Base-by-base conservation (phyloP, 306 rosid species). In the Abrus pulchellus region DNA sequence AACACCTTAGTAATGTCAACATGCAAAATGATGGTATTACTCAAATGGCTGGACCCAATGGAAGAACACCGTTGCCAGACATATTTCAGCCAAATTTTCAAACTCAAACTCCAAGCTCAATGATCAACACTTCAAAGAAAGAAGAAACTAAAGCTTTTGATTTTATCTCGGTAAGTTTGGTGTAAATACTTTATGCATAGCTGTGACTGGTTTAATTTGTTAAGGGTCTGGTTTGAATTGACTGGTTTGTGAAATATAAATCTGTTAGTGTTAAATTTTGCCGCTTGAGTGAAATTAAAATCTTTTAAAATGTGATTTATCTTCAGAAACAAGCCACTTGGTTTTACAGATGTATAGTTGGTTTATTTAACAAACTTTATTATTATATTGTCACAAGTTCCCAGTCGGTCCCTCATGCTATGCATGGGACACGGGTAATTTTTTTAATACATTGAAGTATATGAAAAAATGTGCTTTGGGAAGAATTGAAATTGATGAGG, bases 141-240 rank as follows among this genome's bases (percentile, higher is more conserved):
- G 98, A 93, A 83, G 99, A 96, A 1, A 90, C 90, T 32, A 93
- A 87, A 80, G 99, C 99, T 0, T 96, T 96, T 82, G 98, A 96
- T 87, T 93, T 96, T 83, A 96, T 96, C 88, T 93, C 99, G 7
- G 99, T 96, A 85, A 90, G 99, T 86, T 14, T 32, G 38, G 80
- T 57, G 38, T 49, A 55, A 44, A 74, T 47, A 68, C 49, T 56
- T 59, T 20, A 38, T 53, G 9, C n/a, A 28, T 53, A 55, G 44
- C 20, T 79, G 52, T 33, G 55, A 20, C 68, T 49, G 50, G 27
- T 78, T 85, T 38, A 55, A 30, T 29, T n/a, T 74, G 81, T 66
- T 55, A 47, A 74, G 33, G 63, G 32, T 59, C 77, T 68, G 59
- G 78, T 85, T 77, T 69, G 74, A 52, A 62, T 79, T 48, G 73